These are phyloP conservation scores for Populus tomentosa DNA, from an alignment of 441 rosid species.

Conservation along the genomic window DNA sequence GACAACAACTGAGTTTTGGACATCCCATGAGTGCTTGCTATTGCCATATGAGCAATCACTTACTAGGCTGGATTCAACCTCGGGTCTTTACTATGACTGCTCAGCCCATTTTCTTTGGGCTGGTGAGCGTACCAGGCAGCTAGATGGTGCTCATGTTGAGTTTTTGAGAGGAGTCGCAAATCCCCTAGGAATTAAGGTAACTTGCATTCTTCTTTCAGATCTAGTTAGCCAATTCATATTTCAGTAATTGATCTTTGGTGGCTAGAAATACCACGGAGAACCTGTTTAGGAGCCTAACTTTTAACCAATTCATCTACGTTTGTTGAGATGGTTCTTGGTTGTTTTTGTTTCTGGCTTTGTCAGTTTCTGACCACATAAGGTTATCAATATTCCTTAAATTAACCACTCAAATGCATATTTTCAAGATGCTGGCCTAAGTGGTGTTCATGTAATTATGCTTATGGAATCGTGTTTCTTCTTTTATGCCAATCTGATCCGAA, in stretches of 20 bases:
- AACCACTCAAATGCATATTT: not conserved
- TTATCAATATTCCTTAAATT: not conserved
- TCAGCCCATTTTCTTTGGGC: constrained; percentile 96
- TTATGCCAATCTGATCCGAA: not conserved
- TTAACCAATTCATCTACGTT: not conserved
- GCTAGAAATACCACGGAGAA: not conserved
- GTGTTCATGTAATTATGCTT: not conserved
- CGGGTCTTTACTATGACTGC: constrained; percentile 13
- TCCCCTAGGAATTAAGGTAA: constrained; percentile 94
- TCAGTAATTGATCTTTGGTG: not conserved
- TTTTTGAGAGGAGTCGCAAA: constrained; percentile 89
- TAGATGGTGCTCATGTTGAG: constrained; percentile 97
- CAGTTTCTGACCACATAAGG: not conserved
- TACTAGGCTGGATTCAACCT: too few relatives aligned
- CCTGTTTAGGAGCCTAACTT: not conserved
- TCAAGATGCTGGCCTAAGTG: not conserved
- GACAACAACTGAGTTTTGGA: constrained; percentile 18
- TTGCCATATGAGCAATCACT: too few relatives aligned
- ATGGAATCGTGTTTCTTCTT: not conserved
- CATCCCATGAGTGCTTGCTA: too few relatives aligned
- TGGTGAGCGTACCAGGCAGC: constrained; percentile 94
- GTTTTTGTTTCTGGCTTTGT: not conserved
- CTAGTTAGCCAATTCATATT: not conserved
- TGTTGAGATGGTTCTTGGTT: not conserved
- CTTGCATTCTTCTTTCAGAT: not conserved